Evolutionary conservation across 2,329 filamentous ascomycete genomes (phyloP).

Genomic region (Colletotrichum chrysophilum): DNA sequence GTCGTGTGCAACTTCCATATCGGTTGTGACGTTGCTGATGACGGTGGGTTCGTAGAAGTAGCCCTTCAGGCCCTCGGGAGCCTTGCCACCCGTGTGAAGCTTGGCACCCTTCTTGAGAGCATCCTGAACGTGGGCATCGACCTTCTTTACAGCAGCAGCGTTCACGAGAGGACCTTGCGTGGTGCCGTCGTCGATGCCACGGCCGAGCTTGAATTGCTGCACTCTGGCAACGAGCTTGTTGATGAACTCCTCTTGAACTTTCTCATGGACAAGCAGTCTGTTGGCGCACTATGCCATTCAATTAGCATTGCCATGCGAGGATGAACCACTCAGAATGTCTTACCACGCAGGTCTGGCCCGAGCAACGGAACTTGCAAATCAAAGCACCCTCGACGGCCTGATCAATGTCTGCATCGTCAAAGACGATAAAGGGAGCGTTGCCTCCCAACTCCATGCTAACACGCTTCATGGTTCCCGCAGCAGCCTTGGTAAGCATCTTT

Average conservation of each 20-base stretch:
- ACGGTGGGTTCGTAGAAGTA: conserved; percentile 77
- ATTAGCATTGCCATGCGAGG: background rate
- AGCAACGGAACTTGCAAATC: conserved; percentile 73
- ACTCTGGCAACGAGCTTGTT: conserved; percentile 56
- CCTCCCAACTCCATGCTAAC: conserved; percentile 77
- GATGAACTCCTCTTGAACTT: conserved; percentile 63
- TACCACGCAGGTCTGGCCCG: conserved; percentile 73
- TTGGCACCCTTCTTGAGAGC: conserved; percentile 66
- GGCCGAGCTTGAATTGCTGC: conserved; percentile 61
- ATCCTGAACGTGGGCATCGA: conserved; percentile 66
- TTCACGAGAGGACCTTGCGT: conserved; percentile 71
- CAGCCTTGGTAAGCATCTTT: conserved; percentile 70
- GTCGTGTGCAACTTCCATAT: conserved; percentile 71
- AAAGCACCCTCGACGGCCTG: conserved; percentile 70
- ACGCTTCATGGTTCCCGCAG: conserved; percentile 73
- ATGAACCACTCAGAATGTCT: background rate
- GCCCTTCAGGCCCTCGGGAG: conserved; percentile 61
- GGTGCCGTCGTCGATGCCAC: conserved; percentile 57
- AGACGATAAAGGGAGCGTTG: conserved; percentile 79
- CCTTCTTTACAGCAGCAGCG: conserved; percentile 66
- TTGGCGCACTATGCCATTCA: conserved; percentile 47
- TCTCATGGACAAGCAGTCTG: conserved; percentile 60
- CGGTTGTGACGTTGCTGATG: conserved; percentile 67
- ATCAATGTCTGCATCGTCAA: conserved; percentile 75
- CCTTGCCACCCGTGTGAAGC: conserved; percentile 63